Base-by-base conservation (phyloP, 306 rosid species). In the Begonia peltatifolia region DNA sequence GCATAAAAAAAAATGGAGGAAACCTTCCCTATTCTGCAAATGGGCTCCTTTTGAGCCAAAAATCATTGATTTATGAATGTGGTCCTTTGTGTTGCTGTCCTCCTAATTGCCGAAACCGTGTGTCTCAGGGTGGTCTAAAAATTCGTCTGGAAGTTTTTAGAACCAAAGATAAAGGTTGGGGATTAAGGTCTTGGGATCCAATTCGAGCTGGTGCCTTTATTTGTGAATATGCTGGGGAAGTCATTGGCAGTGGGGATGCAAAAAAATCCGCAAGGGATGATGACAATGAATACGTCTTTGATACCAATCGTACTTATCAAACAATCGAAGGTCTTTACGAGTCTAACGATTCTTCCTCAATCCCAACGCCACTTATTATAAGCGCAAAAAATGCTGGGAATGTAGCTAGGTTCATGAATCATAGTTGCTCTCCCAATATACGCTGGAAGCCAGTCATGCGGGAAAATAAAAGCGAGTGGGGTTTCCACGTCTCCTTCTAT, bases 401-500 rank as follows among this genome's bases (percentile, higher is more conserved):
- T 75, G 97, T 88, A 41, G 82, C 93, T 55, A 92, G 97, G 56
- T 88, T 84, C 66, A 88, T 88, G 95, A 88, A 88, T 67, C 97
- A 88, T 67, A 79, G 95, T 77, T 88, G 97, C 71, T 67, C 83
- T 64, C 97, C 97, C 10, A 88, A 77, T 72, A 77, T 88, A 30
- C 50, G 67, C 17, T 88, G 97, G 95, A 94, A 80, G 72, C 84
- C 89, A 6, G 63, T 84, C 46, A 43, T 76, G 9, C 93, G 83
- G 9, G 89, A 76, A 74, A 78, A 77, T 55, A 80, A 72, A 64
- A 54, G 61, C 12, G 83, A 75, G 56, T 58, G 79, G 15, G 93
- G 84, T 75, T 71, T 79, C 38, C 97, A 82, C 64, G 63, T 88
- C 62, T 84, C 81, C 9, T 88, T 88, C 65, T 76, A 52, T 69